Evolutionary conservation across 441 rosid species (phyloP).

Genomic region (Corymbia calophylla): DNA sequence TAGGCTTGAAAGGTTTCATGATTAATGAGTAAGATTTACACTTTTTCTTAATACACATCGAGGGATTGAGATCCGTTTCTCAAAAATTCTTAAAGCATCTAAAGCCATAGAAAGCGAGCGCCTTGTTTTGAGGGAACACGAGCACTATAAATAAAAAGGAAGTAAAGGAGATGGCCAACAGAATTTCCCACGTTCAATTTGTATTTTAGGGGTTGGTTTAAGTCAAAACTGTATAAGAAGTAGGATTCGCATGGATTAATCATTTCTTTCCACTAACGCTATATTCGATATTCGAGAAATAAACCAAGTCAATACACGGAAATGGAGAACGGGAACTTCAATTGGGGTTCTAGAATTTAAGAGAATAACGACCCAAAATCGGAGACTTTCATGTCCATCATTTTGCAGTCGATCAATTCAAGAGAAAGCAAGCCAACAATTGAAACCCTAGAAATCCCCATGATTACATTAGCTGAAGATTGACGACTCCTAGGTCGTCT

Average conservation of each 20-base stretch:
- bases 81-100: background rate
- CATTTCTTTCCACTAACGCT: background rate
- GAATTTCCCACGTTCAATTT: background rate
- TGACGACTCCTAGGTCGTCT: background rate
- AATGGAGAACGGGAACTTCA: background rate
- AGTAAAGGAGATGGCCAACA: background rate
- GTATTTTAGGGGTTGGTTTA: background rate
- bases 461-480: background rate
- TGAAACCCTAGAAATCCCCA: too few species aligned
- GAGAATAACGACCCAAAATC: background rate
- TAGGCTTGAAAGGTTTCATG: background rate
- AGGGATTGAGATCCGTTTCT: background rate
- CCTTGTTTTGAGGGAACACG: too few species aligned
- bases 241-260: background rate
- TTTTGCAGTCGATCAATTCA: background rate
- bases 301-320: background rate
- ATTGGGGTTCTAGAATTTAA: background rate
- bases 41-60: fast-evolving
- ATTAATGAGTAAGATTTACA: fast-evolving
- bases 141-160: too few species aligned
- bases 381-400: background rate
- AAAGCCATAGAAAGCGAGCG: too few species aligned
- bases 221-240: too few species aligned
- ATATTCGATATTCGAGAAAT: background rate
- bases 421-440: background rate